Percentiles rank a stretch among this genome's conserved stretches.
Conservation (phyloP, 306 rosid genomes). For the Citrullus amarus region DNA sequence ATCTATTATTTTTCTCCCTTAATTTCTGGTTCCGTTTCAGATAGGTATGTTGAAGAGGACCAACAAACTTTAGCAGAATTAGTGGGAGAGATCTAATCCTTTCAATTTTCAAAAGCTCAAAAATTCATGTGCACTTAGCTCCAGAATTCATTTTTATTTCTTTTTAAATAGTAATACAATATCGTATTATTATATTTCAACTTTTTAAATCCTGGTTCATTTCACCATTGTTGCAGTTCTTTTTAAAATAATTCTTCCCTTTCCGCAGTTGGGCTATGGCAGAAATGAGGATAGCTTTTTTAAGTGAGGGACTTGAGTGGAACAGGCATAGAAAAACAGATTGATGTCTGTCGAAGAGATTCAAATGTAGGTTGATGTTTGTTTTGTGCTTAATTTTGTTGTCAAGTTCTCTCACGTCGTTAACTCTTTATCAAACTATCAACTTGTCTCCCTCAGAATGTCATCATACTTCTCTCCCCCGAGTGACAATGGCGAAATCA, state of each 20-base stretch:
- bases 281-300: not conserved
- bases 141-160: not conserved
- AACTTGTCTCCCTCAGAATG: not conserved
- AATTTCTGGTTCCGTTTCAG: not conserved
- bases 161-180: not conserved
- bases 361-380: not conserved
- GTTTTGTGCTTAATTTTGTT: not conserved
- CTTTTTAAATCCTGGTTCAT: not conserved
- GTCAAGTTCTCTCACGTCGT: not conserved
- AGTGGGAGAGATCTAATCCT: not conserved
- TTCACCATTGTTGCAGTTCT: not conserved
- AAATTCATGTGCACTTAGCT: not conserved
- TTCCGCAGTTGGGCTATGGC: not conserved
- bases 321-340: not conserved
- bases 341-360: not conserved
- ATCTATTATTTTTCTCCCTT: not conserved
- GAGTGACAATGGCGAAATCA: too few relatives aligned
- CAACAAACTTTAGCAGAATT: not conserved
- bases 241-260: not conserved
- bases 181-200: not conserved
- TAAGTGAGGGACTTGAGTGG: not conserved
- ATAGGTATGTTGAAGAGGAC: not conserved
- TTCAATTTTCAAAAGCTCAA: not conserved
- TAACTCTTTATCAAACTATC: not conserved
- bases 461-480: not conserved